These are phyloP conservation scores for Penicillium sp. DNA, from an alignment of 2,329 filamentous ascomycete species.

Conservation along the genomic window DNA sequence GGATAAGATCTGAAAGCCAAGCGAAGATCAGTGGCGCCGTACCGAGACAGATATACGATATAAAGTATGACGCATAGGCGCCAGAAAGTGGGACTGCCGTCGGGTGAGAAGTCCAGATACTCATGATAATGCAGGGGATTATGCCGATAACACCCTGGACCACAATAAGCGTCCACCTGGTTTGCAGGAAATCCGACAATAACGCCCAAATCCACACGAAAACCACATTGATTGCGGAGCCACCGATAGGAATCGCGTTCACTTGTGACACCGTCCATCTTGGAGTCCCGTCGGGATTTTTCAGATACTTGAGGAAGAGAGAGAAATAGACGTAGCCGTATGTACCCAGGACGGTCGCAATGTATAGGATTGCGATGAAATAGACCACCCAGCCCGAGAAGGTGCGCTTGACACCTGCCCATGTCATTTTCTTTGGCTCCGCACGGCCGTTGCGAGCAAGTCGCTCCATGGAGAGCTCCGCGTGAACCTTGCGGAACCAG, in stretches of 20 bases:
- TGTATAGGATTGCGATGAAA: slow-evolving; percentile 52
- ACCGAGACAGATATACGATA: slow-evolving; percentile 53
- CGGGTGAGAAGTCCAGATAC: slow-evolving; percentile 56
- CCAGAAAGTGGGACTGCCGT: slow-evolving; percentile 48
- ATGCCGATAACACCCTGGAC: slow-evolving; percentile 53
- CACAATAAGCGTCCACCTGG: slow-evolving; percentile 57
- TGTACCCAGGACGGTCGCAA: slow-evolving; percentile 51
- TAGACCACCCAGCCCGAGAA: slow-evolving; percentile 52
- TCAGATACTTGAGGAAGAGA: slow-evolving; percentile 30
- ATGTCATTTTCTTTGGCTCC: slow-evolving; percentile 52
- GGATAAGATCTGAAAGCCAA: slow-evolving; percentile 57
- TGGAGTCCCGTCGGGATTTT: slow-evolving; percentile 45
- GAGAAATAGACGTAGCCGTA: slow-evolving; percentile 48
- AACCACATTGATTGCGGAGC: slow-evolving; percentile 53
- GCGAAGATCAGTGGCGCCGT: slow-evolving; percentile 58
- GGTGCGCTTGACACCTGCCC: slow-evolving; percentile 50
- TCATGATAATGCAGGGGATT: slow-evolving; percentile 57
- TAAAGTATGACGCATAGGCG: slow-evolving; percentile 58
- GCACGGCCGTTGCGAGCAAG: slow-evolving; percentile 51
- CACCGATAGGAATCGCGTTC: slow-evolving; percentile 55
- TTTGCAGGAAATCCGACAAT: slow-evolving; percentile 54
- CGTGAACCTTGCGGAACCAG: slow-evolving; percentile 52
- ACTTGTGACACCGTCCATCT: slow-evolving; percentile 51
- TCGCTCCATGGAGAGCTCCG: slow-evolving; percentile 49
- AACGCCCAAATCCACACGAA: slow-evolving; percentile 61